Conservation (phyloP, 2,329 filamentous ascomycete species). For the Colletotrichum incanum region DNA sequence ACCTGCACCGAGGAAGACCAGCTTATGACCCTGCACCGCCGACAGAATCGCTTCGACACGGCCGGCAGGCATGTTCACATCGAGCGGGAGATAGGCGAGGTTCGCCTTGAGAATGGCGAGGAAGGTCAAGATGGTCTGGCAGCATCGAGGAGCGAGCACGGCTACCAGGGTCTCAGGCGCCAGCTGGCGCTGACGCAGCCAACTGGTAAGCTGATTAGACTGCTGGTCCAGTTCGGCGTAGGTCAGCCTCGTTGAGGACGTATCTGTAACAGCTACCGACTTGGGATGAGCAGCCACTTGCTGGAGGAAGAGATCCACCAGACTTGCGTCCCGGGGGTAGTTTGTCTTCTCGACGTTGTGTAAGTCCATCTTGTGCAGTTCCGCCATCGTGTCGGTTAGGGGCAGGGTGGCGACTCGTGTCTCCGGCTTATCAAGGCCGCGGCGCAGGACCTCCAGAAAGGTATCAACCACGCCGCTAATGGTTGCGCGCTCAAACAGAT, state of each 20-base stretch:
- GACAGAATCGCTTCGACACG: slow-evolving; percentile 1
- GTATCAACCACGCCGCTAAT: neutral
- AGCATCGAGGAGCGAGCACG: neutral
- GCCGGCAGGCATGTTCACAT: neutral
- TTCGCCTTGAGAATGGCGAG: slow-evolving; percentile 15
- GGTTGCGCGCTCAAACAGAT: slow-evolving; percentile 5
- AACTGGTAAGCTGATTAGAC: neutral
- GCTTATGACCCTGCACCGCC: neutral
- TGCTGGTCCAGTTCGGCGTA: slow-evolving; percentile 6
- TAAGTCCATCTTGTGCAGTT: slow-evolving; percentile 1
- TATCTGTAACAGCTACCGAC: neutral
- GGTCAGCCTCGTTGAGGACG: neutral
- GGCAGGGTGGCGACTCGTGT: neutral
- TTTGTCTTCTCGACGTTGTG: neutral
- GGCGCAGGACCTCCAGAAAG: slow-evolving; percentile 10
- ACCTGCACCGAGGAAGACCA: neutral
- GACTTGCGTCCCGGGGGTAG: neutral
- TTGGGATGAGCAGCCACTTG: neutral
- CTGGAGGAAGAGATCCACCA: slow-evolving; percentile 5
- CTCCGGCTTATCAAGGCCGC: slow-evolving; percentile 6
- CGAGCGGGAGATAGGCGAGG: slow-evolving; percentile 9
- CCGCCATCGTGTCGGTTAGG: neutral
- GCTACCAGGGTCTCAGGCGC: slow-evolving; percentile 1
- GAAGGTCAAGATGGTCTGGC: neutral
- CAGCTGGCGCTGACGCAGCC: neutral